phyloP scores from a whole-genome alignment of 73 alveolate species.

The Urostyla sp. region DNA sequence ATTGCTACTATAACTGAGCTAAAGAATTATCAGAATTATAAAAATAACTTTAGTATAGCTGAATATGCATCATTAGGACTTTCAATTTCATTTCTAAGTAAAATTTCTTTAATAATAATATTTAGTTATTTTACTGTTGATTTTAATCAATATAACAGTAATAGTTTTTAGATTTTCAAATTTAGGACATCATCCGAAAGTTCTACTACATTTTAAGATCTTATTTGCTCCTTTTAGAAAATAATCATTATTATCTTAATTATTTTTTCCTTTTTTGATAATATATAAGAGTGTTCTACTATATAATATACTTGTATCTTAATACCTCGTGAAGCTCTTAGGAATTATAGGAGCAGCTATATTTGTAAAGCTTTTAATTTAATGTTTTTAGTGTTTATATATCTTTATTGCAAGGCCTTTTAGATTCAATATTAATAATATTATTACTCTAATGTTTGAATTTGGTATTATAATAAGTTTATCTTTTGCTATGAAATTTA shows the following conservation, averaged over 20 bases:
- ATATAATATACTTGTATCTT: slow-evolving; percentile 7
- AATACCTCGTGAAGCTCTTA: slow-evolving; percentile 10
- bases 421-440: slow-evolving; percentile 19
- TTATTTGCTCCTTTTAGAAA: slow-evolving; percentile 44
- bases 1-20: slow-evolving; percentile 37
- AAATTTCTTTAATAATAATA: no score
- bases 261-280: slow-evolving; percentile 46
- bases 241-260: slow-evolving; percentile 9
- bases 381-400: neutral
- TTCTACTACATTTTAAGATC: slow-evolving; percentile 23
- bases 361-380: neutral
- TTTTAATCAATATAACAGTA: neutral
- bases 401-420: slow-evolving; percentile 38
- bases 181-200: slow-evolving; percentile 34
- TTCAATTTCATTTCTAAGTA: no score
- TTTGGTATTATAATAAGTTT: no score
- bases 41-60: slow-evolving; percentile 7
- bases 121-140: slow-evolving; percentile 11
- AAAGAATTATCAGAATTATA: neutral
- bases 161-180: slow-evolving; percentile 15
- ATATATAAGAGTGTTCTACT: slow-evolving; percentile 11
- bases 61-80: slow-evolving; percentile 22
- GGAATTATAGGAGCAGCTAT: slow-evolving; percentile 13
- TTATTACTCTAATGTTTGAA: neutral
- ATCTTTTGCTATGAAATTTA: no score